These are phyloP conservation scores for Nicotiana tabacum DNA, from an alignment of 257 asterid species.

Conservation along the genomic window DNA sequence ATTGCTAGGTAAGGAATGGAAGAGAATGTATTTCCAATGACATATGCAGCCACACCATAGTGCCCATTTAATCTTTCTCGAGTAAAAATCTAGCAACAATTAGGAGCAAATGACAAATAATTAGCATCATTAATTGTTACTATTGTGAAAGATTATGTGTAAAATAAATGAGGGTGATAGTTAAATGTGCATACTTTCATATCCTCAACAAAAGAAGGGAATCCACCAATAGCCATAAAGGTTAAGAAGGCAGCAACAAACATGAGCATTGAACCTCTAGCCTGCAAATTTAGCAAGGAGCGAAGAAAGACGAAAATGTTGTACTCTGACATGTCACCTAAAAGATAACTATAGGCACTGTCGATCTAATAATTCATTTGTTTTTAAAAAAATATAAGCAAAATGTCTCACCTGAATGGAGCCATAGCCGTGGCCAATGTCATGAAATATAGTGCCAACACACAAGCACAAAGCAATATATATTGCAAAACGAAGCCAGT, in stretches of 20 bases:
- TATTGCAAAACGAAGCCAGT: constrained; percentile 58
- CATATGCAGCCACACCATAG: constrained; percentile 42
- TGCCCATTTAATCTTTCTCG: constrained; percentile 60
- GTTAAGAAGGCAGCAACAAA: constrained; percentile 46
- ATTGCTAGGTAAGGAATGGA: constrained; percentile 47
- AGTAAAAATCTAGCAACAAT: constrained; percentile 31
- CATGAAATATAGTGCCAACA: constrained; percentile 44
- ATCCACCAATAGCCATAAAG: constrained; percentile 69
- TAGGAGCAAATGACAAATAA: background rate
- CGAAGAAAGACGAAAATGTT: too few species aligned
- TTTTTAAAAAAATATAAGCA: too few species aligned
- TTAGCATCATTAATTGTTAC: background rate
- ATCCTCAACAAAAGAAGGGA: constrained; percentile 68
- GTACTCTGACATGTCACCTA: background rate
- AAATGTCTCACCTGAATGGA: constrained; percentile 35
- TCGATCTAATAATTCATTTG: too few species aligned
- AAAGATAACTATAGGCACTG: background rate
- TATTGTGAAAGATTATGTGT: too few species aligned
- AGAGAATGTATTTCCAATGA: constrained; percentile 53
- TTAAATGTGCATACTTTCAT: constrained; percentile 39
- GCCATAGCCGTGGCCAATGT: constrained; percentile 40
- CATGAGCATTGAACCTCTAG: constrained; percentile 51
- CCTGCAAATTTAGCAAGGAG: constrained; percentile 17
- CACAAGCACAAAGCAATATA: constrained; percentile 46
- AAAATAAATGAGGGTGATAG: too few species aligned